Percentiles rank a stretch among this genome's conserved stretches.
Evolutionary conservation across 306 rosid genomes (phyloP).

Genomic region (Prunus mume): DNA sequence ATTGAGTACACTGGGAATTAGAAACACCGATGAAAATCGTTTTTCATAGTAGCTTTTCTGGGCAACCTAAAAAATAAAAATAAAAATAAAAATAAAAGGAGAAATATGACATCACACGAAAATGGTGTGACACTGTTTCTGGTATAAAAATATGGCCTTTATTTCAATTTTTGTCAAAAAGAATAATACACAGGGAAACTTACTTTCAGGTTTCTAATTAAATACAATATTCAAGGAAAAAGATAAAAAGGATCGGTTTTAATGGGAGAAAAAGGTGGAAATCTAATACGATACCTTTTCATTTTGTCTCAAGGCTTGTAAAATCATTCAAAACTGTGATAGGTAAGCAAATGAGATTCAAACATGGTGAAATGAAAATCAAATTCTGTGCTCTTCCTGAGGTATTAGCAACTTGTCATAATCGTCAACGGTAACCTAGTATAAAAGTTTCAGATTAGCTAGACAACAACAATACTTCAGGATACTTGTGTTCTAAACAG

Average conservation of each 20-base stretch:
- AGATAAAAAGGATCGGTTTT: background rate
- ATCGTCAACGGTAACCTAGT: conserved; percentile 71
- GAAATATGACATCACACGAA: no score
- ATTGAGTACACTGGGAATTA: no score
- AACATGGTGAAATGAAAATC: conserved; percentile 21
- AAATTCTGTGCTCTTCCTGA: conserved; percentile 54
- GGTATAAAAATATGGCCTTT: background rate
- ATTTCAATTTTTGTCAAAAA: background rate
- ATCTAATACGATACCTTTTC: conserved; percentile 16
- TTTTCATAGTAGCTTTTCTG: no score
- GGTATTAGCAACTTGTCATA: conserved; percentile 68
- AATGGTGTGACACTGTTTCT: background rate
- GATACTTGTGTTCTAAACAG: background rate
- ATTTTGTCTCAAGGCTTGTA: conserved; percentile 28
- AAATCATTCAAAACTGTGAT: conserved; percentile 41
- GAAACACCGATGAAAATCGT: no score
- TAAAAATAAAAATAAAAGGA: no score
- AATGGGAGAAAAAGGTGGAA: background rate
- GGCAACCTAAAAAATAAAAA: no score
- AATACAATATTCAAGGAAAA: conserved; percentile 3
- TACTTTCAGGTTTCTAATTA: background rate
- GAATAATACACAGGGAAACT: background rate
- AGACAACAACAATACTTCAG: background rate
- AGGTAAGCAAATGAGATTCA: conserved; percentile 19
- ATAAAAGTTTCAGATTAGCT: conserved; percentile 12